Conservation (phyloP, 768 basidiomycete species). For the Suillus hirtellus region DNA sequence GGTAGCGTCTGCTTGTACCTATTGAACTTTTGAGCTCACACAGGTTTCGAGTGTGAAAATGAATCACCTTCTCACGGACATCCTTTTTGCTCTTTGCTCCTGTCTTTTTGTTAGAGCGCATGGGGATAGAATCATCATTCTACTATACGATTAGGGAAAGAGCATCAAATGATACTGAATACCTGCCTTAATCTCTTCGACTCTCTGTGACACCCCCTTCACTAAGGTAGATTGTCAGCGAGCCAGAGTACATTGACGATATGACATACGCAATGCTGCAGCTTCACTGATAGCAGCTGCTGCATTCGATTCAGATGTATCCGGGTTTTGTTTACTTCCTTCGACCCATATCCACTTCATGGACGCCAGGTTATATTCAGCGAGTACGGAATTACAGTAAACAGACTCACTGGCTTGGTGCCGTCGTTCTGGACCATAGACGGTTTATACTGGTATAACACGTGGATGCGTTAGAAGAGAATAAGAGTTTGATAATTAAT, state of each 20-base stretch:
- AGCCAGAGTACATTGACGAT: background rate
- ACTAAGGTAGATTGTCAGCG: conserved; percentile 39
- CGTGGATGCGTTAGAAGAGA: conserved; percentile 9
- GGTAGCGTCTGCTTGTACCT: conserved; percentile 63
- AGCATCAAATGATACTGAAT: background rate
- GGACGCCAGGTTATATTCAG: background rate
- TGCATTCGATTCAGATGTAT: conserved; percentile 14
- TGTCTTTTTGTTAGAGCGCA: conserved; percentile 69
- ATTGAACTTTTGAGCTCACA: background rate
- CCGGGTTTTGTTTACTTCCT: conserved; percentile 14
- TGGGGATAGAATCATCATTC: conserved; percentile 67
- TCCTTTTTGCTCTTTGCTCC: conserved; percentile 77
- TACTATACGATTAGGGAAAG: conserved; percentile 27
- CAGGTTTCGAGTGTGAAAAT: background rate
- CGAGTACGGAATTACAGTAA: background rate
- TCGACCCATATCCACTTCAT: conserved; percentile 69
- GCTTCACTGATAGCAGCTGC: conserved; percentile 48
- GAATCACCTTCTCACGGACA: conserved; percentile 60
- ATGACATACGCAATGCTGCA: conserved; percentile 39
- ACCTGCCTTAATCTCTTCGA: conserved; percentile 61
- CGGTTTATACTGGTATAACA: conserved; percentile 58
- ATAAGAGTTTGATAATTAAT: background rate
- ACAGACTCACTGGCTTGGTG: conserved; percentile 60
- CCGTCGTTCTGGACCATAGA: conserved; percentile 81
- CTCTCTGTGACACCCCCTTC: conserved; percentile 52